These are phyloP conservation scores for Podaxis sp. DNA, from an alignment of 768 basidiomycete species.

Conservation along the genomic window DNA sequence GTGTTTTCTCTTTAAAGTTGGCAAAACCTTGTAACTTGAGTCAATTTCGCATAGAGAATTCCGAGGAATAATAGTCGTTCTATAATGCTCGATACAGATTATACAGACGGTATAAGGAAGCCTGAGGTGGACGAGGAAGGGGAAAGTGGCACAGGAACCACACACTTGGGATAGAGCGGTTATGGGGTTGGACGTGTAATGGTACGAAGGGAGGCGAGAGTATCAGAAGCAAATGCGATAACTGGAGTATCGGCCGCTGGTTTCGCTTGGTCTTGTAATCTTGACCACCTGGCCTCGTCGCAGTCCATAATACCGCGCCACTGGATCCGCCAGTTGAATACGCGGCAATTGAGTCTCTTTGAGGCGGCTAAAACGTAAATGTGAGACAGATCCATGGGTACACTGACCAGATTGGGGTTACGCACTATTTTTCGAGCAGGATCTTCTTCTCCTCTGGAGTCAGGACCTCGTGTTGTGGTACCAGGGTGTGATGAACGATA, in stretches of 20 bases:
- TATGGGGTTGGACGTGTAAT: background rate
- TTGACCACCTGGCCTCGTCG: constrained; percentile 96
- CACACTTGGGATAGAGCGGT: background rate
- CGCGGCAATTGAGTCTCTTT: constrained; percentile 98
- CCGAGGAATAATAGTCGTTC: constrained; percentile 4
- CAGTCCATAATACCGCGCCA: constrained; percentile 97
- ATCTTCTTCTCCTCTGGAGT: constrained; percentile 80
- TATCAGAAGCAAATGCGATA: constrained; percentile 84
- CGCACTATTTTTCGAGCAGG: constrained; percentile 91
- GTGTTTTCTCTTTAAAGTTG: background rate
- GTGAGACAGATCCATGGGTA: constrained; percentile 9
- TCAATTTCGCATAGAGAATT: background rate
- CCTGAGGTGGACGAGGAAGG: background rate
- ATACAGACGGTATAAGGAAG: background rate
- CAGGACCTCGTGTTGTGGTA: constrained; percentile 89
- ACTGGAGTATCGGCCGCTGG: constrained; percentile 89
- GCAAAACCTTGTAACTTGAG: constrained; percentile 1
- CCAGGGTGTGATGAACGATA: constrained; percentile 93
- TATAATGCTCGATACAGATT: constrained; percentile 4
- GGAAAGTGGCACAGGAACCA: background rate
- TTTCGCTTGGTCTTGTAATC: constrained; percentile 96
- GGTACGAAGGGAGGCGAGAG: constrained; percentile 1
- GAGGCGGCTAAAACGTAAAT: constrained; percentile 62
- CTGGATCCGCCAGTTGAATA: constrained; percentile 93
- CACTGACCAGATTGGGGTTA: constrained; percentile 15